A percentile compares a stretch with the other conserved stretches of the same genome.
phyloP scores from a whole-genome alignment of 1,284 basidiomycete genomes.

The Rhodotorula glutinis region DNA sequence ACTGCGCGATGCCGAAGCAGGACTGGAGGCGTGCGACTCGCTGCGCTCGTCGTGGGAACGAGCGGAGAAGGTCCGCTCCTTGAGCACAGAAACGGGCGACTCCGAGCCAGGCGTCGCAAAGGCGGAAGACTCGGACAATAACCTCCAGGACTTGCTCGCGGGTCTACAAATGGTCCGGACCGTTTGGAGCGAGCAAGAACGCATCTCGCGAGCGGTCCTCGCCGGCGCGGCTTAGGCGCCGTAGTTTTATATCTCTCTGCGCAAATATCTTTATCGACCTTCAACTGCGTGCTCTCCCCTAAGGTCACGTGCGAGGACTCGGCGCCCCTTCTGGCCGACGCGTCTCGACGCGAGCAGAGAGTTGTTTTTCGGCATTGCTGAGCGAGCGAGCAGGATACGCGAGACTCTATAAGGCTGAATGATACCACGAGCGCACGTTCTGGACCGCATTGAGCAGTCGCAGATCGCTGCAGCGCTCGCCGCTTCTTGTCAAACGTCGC shows the following conservation, averaged over 20 bases:
- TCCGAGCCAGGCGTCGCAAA: conserved; percentile 1
- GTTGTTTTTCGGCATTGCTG: too few relatives aligned
- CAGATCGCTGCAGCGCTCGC: conserved; percentile 1
- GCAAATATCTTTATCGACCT: not conserved
- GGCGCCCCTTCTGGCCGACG: too few relatives aligned
- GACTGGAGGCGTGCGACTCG: too few relatives aligned
- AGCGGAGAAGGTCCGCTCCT: too few relatives aligned
- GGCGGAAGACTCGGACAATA: conserved; percentile 2
- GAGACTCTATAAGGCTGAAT: too few relatives aligned
- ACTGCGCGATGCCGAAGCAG: conserved; percentile 2
- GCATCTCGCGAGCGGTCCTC: conserved; percentile 24
- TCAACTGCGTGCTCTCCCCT: not conserved
- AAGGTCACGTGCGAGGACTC: not conserved
- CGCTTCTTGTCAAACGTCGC: not conserved
- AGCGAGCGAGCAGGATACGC: too few relatives aligned
- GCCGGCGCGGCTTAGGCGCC: not conserved
- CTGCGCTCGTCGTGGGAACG: too few relatives aligned
- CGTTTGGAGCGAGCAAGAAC: conserved; percentile 24
- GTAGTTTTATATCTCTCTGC: not conserved
- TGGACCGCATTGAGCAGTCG: not conserved
- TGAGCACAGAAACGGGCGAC: too few relatives aligned
- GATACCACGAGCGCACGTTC: not conserved
- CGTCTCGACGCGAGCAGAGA: too few relatives aligned
- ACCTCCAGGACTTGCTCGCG: not conserved
- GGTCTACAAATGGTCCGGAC: conserved; percentile 24